Conservation (phyloP, 345 rosid genomes). For the Nasturtium officinale region DNA sequence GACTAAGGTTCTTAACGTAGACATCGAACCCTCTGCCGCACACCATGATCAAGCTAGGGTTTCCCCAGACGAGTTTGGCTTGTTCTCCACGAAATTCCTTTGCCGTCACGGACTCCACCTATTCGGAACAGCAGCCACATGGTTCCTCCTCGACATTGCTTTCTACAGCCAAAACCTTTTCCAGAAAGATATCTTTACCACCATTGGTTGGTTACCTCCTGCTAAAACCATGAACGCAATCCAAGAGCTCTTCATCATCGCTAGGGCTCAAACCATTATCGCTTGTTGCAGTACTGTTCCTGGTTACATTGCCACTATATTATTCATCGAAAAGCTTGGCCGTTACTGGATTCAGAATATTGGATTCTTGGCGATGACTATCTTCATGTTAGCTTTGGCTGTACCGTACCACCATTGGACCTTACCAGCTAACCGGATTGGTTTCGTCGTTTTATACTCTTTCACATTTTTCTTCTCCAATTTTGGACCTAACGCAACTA, state of each 20-base stretch:
- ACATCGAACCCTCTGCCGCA: conserved; percentile 55
- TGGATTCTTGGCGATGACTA: conserved; percentile 68
- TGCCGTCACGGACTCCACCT: conserved; percentile 60
- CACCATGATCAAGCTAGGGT: conserved; percentile 35
- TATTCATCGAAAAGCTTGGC: conserved; percentile 53
- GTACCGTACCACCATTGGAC: conserved; percentile 80
- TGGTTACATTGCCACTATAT: conserved; percentile 65
- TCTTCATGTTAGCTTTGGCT: conserved; percentile 63
- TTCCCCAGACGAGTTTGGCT: conserved; percentile 49
- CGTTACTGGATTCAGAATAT: conserved; percentile 55
- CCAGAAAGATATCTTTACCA: conserved; percentile 73
- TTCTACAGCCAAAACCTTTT: conserved; percentile 76
- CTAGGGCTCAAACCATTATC: conserved; percentile 63
- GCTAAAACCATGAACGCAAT: conserved; percentile 70
- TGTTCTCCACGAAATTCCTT: conserved; percentile 53
- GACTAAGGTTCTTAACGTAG: conserved; percentile 74
- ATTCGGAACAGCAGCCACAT: conserved; percentile 61
- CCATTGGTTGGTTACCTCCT: conserved; percentile 73
- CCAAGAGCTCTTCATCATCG: conserved; percentile 61
- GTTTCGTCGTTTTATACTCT: conserved; percentile 63
- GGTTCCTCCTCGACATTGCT: conserved; percentile 79
- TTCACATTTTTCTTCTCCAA: conserved; percentile 77
- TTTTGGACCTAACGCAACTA: conserved; percentile 82
- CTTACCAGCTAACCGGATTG: conserved; percentile 47
- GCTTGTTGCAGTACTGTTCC: conserved; percentile 79